Conservation (phyloP, 768 basidiomycete genomes). For the Tubosaeta brunneosetosa region DNA sequence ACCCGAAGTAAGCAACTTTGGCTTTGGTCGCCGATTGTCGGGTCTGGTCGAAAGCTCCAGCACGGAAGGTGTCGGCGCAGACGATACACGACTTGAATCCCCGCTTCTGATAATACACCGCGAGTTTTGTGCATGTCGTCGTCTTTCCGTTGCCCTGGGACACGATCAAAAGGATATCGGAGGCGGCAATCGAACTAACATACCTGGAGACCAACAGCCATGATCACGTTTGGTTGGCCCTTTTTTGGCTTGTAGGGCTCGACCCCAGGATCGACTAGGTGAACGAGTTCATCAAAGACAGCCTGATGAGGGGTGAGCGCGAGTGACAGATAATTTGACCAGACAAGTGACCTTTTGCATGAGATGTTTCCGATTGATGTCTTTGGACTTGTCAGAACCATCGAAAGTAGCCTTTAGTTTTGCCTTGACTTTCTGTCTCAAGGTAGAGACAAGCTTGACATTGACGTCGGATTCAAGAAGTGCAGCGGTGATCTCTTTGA, state of each 20-base stretch:
- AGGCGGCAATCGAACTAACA: conserved; percentile 15
- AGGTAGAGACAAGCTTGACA: conserved; percentile 86
- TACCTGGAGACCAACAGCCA: conserved; percentile 96
- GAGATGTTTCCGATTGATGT: conserved; percentile 77
- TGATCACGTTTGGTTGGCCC: conserved; percentile 88
- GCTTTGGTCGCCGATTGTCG: conserved; percentile 98
- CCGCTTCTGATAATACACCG: conserved; percentile 94
- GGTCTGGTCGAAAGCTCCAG: conserved; percentile 98
- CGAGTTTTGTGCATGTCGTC: conserved; percentile 97
- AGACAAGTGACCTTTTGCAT: conserved; percentile 72
- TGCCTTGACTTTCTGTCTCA: conserved; percentile 85
- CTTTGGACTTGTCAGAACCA: conserved; percentile 67
- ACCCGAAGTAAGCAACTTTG: conserved; percentile 98
- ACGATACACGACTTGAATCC: conserved; percentile 97
- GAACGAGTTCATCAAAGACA: conserved; percentile 94
- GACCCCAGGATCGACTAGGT: conserved; percentile 90
- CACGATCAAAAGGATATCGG: conserved; percentile 1
- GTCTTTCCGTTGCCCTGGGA: conserved; percentile 94
- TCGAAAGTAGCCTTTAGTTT: conserved; percentile 85
- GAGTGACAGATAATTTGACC: background rate
- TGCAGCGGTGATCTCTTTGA: conserved; percentile 94
- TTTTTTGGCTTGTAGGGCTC: conserved; percentile 97
- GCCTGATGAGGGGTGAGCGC: conserved; percentile 47
- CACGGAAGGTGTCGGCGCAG: conserved; percentile 98
- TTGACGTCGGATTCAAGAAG: conserved; percentile 97